Evolutionary conservation across 805 yeast species (phyloP).

Genomic region (Saturnispora dispora): DNA sequence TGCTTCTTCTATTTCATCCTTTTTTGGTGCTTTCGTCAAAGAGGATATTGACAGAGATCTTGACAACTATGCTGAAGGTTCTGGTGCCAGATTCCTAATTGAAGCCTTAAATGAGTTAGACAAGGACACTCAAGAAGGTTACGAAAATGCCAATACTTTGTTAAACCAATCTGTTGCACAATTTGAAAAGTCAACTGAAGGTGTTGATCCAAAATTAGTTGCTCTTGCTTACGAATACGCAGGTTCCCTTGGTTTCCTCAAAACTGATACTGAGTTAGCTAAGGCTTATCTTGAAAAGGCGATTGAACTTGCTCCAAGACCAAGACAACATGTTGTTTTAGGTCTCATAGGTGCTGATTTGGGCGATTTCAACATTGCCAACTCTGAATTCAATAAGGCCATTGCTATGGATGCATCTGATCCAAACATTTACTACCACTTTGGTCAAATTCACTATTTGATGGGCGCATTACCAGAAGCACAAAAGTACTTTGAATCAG

Average conservation of each 20-base stretch:
- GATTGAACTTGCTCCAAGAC: constrained; percentile 59
- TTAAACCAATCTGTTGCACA: constrained; percentile 50
- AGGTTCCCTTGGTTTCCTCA: constrained; percentile 78
- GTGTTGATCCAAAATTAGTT: constrained; percentile 32
- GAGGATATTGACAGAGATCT: constrained; percentile 40
- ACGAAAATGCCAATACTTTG: constrained; percentile 50
- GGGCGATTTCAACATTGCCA: constrained; percentile 51
- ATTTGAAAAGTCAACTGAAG: constrained; percentile 25
- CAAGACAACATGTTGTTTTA: constrained; percentile 72
- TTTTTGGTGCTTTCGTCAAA: constrained; percentile 74
- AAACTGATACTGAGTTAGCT: constrained; percentile 61
- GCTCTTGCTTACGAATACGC: constrained; percentile 77
- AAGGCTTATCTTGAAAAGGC: constrained; percentile 56
- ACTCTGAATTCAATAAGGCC: constrained; percentile 63
- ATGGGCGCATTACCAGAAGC: constrained; percentile 70
- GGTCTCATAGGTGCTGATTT: constrained; percentile 80
- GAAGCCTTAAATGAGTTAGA: constrained; percentile 49
- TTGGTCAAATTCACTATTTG: constrained; percentile 85
- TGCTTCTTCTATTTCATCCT: constrained; percentile 73
- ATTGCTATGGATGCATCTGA: constrained; percentile 55
- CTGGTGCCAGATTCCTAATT: constrained; percentile 56
- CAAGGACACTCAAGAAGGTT: constrained; percentile 45
- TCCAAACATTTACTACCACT: constrained; percentile 85
- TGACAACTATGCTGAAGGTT: constrained; percentile 40
- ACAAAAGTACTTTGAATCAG: constrained; percentile 60